Percentiles rank a stretch among this genome's conserved stretches.
These are phyloP conservation scores for Zoysia pacifica DNA, from an alignment of 176 grass and related monocot species.

Conservation along the genomic window DNA sequence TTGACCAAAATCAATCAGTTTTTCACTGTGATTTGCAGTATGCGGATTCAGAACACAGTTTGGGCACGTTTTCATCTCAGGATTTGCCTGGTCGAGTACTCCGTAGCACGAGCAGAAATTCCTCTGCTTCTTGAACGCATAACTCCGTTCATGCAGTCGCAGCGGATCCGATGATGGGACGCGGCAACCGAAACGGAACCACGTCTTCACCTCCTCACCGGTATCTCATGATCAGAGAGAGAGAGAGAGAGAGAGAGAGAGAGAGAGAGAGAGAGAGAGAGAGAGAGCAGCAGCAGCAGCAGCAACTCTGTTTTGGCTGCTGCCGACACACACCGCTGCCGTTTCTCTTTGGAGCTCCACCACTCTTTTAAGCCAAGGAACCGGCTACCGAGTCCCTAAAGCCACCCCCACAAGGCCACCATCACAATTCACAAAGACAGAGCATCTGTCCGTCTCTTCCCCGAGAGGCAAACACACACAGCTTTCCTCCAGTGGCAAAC, in stretches of 20 bases:
- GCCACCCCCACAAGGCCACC: neutral
- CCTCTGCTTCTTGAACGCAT: neutral
- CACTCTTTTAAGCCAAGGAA: conserved; percentile 34
- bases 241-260: no score
- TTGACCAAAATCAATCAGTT: neutral
- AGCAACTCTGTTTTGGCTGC: neutral
- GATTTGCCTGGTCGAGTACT: neutral
- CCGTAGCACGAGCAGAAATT: neutral
- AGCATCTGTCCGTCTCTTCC: conserved; percentile 41
- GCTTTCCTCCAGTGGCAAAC: neutral
- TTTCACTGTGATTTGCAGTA: neutral
- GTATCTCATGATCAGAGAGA: conserved; percentile 1
- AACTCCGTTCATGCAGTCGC: neutral
- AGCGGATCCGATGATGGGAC: conserved; percentile 44
- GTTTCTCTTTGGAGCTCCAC: conserved; percentile 17
- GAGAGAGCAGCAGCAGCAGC: no score
- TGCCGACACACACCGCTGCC: conserved; percentile 13
- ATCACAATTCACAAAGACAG: neutral
- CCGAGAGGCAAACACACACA: conserved; percentile 23
- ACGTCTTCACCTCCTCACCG: neutral
- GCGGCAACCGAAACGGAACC: conserved; percentile 30
- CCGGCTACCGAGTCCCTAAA: conserved; percentile 8
- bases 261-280: no score
- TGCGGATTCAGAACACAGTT: neutral
- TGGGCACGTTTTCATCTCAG: neutral